Percentiles rank a stretch among this genome's conserved stretches.
These are phyloP conservation scores for Pythium phragmiticola DNA, from an alignment of 352 stramenopile species.

Conservation along the genomic window DNA sequence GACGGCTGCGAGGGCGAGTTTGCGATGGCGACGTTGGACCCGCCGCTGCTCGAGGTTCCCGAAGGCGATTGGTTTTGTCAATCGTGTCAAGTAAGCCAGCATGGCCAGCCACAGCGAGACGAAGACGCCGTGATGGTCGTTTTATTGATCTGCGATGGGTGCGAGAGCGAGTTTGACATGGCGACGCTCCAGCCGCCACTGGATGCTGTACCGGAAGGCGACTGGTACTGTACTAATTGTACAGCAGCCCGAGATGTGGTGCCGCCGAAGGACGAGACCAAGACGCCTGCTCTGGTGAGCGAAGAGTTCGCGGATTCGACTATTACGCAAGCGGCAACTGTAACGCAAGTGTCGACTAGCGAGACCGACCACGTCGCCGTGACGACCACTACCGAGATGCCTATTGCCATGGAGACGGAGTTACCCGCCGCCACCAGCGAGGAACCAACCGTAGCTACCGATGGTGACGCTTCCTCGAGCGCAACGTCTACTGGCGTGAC, in stretches of 20 bases:
- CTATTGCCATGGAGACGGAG: not conserved
- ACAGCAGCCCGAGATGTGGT: not conserved
- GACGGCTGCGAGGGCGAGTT: conserved; percentile 71
- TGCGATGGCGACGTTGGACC: conserved; percentile 46
- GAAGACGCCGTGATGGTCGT: conserved; percentile 26
- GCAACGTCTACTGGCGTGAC: conserved; percentile 24
- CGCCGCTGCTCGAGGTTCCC: conserved; percentile 42
- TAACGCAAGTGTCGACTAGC: not conserved
- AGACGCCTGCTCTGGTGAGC: not conserved
- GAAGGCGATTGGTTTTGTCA: conserved; percentile 56
- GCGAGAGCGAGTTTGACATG: conserved; percentile 61
- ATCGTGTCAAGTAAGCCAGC: conserved; percentile 1
- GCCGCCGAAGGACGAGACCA: not conserved
- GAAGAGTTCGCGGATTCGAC: not conserved
- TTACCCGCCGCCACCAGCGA: not conserved
- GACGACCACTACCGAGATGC: not conserved
- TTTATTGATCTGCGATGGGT: conserved; percentile 74
- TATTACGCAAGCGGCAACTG: not conserved
- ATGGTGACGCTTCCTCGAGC: too few species aligned
- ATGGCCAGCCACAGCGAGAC: not conserved
- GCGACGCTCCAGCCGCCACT: conserved; percentile 43
- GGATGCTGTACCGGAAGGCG: conserved; percentile 38
- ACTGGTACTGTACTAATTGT: conserved; percentile 42
- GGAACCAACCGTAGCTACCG: not conserved
- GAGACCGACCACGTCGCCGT: not conserved